Conservation (phyloP, 2,329 filamentous ascomycete genomes). For the Mollisia scopiformis region DNA sequence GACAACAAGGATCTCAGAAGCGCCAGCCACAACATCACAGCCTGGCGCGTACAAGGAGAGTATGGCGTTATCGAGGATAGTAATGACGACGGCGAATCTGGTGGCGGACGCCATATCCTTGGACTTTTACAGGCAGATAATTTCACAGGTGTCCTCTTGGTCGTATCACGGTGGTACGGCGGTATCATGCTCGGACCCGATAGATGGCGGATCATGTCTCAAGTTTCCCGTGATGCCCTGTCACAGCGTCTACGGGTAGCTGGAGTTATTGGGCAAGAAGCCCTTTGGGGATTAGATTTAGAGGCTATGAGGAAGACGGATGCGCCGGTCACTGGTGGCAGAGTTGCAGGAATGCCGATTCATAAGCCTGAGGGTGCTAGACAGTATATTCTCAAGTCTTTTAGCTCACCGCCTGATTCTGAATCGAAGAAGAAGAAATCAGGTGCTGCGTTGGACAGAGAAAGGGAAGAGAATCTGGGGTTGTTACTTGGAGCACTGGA, state of each 20-base stretch:
- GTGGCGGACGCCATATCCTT: conserved; percentile 59
- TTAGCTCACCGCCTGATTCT: conserved; percentile 43
- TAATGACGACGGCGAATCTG: conserved; percentile 62
- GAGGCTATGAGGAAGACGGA: conserved; percentile 45
- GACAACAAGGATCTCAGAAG: conserved; percentile 52
- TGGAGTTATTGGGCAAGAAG: conserved; percentile 50
- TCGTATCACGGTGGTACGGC: conserved; percentile 65
- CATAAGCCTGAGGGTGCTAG: conserved; percentile 73
- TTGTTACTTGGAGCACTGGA: conserved; percentile 73
- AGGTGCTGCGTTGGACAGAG: conserved; percentile 51
- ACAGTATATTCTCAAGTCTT: conserved; percentile 60
- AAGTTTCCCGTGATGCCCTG: conserved; percentile 57
- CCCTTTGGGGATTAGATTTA: conserved; percentile 63
- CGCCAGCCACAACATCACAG: conserved; percentile 56
- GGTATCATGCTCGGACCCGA: conserved; percentile 64
- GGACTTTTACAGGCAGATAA: conserved; percentile 55
- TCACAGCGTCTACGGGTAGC: conserved; percentile 51
- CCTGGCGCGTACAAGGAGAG: conserved; percentile 31
- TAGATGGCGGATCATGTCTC: conserved; percentile 64
- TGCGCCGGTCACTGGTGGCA: conserved; percentile 30
- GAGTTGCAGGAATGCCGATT: conserved; percentile 65
- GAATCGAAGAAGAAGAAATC: conserved; percentile 54
- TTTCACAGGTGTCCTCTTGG: conserved; percentile 55
- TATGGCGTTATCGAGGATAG: conserved; percentile 32
- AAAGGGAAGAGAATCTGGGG: conserved; percentile 72